Evolutionary conservation across 495 filamentous ascomycete species (phyloP), one percentile per base, ranked within the genome.

Genomic region (Margaritispora aquatica): DNA sequence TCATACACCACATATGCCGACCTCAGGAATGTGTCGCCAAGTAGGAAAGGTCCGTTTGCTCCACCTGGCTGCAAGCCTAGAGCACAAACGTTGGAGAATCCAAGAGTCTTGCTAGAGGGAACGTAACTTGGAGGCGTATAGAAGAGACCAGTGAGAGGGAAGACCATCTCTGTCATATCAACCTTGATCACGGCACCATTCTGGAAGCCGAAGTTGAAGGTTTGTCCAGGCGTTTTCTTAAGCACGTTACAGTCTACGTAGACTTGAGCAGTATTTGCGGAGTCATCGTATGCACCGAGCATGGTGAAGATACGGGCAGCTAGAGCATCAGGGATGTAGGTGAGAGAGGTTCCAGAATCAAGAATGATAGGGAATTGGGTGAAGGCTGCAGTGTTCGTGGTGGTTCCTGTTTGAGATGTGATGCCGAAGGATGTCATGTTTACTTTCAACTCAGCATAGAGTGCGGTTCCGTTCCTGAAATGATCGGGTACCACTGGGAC

Each of bases 1-100:
- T 97, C 93, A 68, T 94, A 97, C 0, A 97, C 94, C 26, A 97
- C 89, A 66, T 97, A 98, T 1, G 93, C 90, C 57, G 84, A 88
- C 53, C 94, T 85, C 19, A 98, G 75, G 75, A 97, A 98, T 1
- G 91, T 96, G 71, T 96, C 56, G 31, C 47, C 46, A 24, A 53
- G 49, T 41, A 59, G 7, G 49, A 34, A 51, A 26, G 34, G 29
- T 9, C 26, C 27, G 24, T 26, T 31, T 24, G 29, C 5, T 21
- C 56, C 56, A 27, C 61, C 51, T 1, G 52, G 15, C 8, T 24
- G 17, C 29, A 69, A 60, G 8, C 67, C 64, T 27, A 74, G 70
- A 26, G 27, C 58, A 27, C 62, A 63, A 20, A 63, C 69, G 50
- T 60, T 68, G 58, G 77, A 72, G 53, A 78, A 74, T 22, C 53